Conservation (phyloP, 2,329 filamentous ascomycete genomes). For the Stagonosporopsis rhizophila region DNA sequence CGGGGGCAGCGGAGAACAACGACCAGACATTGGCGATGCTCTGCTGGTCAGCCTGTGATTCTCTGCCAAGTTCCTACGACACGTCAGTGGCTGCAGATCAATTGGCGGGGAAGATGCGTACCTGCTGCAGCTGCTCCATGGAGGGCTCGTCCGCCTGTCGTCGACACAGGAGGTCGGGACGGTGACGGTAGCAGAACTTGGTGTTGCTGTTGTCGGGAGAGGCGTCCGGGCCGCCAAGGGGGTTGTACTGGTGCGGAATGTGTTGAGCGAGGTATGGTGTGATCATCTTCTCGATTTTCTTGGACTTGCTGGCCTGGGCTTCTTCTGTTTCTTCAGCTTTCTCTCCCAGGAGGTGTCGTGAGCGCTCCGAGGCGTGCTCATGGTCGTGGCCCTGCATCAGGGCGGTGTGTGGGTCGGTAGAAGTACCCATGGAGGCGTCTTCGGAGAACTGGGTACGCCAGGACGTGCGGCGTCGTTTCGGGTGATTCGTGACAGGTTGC, state of each 20-base stretch:
- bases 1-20: slow-evolving; percentile 91
- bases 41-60: slow-evolving; percentile 87
- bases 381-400: slow-evolving; percentile 49
- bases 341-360: slow-evolving; percentile 39
- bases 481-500: slow-evolving; percentile 18
- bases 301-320: slow-evolving; percentile 50
- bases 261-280: slow-evolving; percentile 90
- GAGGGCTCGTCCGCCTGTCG: slow-evolving; percentile 92
- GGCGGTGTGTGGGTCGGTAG: slow-evolving; percentile 41
- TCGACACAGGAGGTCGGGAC: slow-evolving; percentile 91
- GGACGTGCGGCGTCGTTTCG: slow-evolving; percentile 37
- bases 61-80: slow-evolving; percentile 75
- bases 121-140: slow-evolving; percentile 92
- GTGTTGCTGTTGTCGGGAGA: slow-evolving; percentile 68
- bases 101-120: slow-evolving; percentile 50
- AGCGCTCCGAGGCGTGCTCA: slow-evolving; percentile 40
- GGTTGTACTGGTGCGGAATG: slow-evolving; percentile 87
- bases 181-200: slow-evolving; percentile 94
- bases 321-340: slow-evolving; percentile 36
- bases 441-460: slow-evolving; percentile 36
- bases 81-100: slow-evolving; percentile 31
- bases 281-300: slow-evolving; percentile 78
- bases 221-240: slow-evolving; percentile 61
- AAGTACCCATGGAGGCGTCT: slow-evolving; percentile 20
- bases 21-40: slow-evolving; percentile 98